phyloP scores from a whole-genome alignment of 139 green algal species.

The Ettlia oleoabundans region DNA sequence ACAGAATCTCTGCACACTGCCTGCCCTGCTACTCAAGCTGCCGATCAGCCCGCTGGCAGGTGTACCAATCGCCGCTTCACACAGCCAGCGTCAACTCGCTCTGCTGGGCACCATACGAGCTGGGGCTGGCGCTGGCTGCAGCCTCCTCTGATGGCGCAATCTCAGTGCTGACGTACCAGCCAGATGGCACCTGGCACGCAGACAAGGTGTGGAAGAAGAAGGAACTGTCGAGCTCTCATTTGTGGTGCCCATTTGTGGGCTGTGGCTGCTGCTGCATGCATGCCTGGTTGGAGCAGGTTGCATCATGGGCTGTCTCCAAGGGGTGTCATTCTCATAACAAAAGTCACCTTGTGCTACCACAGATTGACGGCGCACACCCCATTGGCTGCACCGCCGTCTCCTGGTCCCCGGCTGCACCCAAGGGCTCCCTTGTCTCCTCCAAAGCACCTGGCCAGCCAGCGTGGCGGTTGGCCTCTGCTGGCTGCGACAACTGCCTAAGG shows the following conservation, averaged over 20 bases:
- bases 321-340: neutral
- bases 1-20: too few relatives aligned
- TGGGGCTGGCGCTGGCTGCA: constrained; percentile 87
- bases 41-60: constrained; percentile 32
- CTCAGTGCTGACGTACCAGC: constrained; percentile 73
- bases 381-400: constrained; percentile 88
- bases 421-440: constrained; percentile 66
- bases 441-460: constrained; percentile 54
- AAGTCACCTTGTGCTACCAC: constrained; percentile 26
- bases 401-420: constrained; percentile 84
- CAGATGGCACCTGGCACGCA: constrained; percentile 64
- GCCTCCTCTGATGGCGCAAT: constrained; percentile 93
- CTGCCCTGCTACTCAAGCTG: too few relatives aligned
- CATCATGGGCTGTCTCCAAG: neutral
- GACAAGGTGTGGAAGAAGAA: constrained; percentile 57
- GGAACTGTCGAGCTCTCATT: too few relatives aligned
- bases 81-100: constrained; percentile 93
- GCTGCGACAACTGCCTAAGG: constrained; percentile 93
- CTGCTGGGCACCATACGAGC: constrained; percentile 92
- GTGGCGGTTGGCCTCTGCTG: constrained; percentile 76
- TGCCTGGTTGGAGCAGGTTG: neutral
- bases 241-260: too few relatives aligned
- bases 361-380: constrained; percentile 75
- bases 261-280: neutral
- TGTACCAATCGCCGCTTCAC: constrained; percentile 62